These are phyloP conservation scores for Hypoxylon perforatum DNA, from an alignment of 495 filamentous ascomycete species.

Conservation along the genomic window DNA sequence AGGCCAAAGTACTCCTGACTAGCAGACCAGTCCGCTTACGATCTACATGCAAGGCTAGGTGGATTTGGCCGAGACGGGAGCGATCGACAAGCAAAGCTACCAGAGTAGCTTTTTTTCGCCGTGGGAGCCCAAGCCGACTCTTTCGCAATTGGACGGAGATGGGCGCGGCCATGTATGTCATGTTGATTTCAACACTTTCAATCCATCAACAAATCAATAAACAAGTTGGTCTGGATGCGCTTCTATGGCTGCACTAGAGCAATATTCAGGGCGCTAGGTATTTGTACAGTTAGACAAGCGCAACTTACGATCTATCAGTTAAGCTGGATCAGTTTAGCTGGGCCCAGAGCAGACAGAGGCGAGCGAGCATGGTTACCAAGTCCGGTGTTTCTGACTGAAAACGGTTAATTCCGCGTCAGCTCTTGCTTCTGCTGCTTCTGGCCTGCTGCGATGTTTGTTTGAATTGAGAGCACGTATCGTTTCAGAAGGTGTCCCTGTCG, in stretches of 20 bases:
- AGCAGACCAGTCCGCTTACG: constrained; percentile 9
- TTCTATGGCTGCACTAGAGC: too few species aligned
- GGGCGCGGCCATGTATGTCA: not conserved
- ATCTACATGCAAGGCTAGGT: constrained; percentile 31
- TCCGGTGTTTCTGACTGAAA: constrained; percentile 35
- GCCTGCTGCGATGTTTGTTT: constrained; percentile 31
- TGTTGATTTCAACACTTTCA: not conserved
- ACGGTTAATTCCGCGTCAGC: constrained; percentile 18
- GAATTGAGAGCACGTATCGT: constrained; percentile 24
- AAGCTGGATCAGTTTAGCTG: not conserved
- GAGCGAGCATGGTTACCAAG: constrained; percentile 9
- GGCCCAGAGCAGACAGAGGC: not conserved
- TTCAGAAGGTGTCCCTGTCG: constrained; percentile 18
- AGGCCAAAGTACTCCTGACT: constrained; percentile 33
- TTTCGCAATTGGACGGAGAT: not conserved
- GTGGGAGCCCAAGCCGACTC: not conserved
- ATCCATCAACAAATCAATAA: not conserved
- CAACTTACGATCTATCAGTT: not conserved
- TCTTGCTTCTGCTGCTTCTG: not conserved
- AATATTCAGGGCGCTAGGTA: too few species aligned
- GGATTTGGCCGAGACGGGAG: constrained; percentile 37
- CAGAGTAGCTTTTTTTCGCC: not conserved
- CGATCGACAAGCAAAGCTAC: constrained; percentile 9
- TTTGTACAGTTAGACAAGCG: too few species aligned
- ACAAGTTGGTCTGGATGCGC: not conserved